These are phyloP conservation scores for Neophaeococcomyces aloes DNA, from an alignment of 2,329 filamentous ascomycete species.

Conservation along the genomic window DNA sequence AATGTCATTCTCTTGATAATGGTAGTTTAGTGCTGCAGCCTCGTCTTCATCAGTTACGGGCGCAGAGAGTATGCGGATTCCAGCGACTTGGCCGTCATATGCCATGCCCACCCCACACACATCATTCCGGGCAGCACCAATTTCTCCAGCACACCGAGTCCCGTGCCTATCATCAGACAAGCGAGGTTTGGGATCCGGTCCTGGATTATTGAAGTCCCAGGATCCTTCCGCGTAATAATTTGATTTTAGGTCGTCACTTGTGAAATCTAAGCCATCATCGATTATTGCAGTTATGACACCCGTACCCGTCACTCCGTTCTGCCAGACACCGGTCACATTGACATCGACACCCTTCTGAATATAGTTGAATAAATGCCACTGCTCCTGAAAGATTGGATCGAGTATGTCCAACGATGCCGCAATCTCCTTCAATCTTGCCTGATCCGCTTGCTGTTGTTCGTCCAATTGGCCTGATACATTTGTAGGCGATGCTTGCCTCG, in stretches of 20 bases:
- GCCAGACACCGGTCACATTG: slow-evolving; percentile 91
- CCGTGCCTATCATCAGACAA: slow-evolving; percentile 80
- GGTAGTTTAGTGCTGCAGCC: slow-evolving; percentile 84
- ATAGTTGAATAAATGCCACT: slow-evolving; percentile 91
- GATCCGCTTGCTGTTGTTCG: slow-evolving; percentile 35
- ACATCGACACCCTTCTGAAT: slow-evolving; percentile 76
- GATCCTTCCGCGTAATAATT: slow-evolving; percentile 93
- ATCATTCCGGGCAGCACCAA: slow-evolving; percentile 82
- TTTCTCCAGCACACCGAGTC: slow-evolving; percentile 88
- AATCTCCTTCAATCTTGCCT: slow-evolving; percentile 50
- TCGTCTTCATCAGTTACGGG: slow-evolving; percentile 87
- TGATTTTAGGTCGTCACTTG: slow-evolving; percentile 79
- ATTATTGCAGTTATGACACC: slow-evolving; percentile 87
- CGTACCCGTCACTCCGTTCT: slow-evolving; percentile 78
- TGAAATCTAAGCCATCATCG: slow-evolving; percentile 92
- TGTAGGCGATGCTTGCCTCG: background rate
- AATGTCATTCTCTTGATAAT: slow-evolving; percentile 82
- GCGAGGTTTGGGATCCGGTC: slow-evolving; percentile 66
- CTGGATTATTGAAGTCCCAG: slow-evolving; percentile 89
- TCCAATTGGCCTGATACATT: slow-evolving; percentile 10
- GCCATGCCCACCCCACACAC: slow-evolving; percentile 94
- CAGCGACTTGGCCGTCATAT: slow-evolving; percentile 81
- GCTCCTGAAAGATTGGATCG: slow-evolving; percentile 85
- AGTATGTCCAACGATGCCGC: slow-evolving; percentile 59
- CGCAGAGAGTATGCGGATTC: slow-evolving; percentile 84